These are phyloP conservation scores for Neurospora sp. DNA, from an alignment of 495 filamentous ascomycete genomes.

Conservation along the genomic window DNA sequence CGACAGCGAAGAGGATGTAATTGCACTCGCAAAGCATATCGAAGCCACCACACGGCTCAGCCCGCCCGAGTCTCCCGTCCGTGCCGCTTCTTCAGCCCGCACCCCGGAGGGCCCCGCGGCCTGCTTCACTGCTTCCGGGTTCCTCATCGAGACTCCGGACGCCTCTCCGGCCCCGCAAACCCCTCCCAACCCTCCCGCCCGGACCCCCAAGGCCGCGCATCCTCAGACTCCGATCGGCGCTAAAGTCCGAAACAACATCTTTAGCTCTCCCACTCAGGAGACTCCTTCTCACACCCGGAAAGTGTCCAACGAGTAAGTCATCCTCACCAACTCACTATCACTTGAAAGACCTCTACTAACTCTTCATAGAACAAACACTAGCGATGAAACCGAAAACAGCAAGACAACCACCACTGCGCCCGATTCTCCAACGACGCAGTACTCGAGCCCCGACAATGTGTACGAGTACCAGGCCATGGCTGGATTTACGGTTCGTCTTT, in stretches of 20 bases:
- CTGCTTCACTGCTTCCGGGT: neutral
- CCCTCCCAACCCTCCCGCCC: neutral
- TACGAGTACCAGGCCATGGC: neutral
- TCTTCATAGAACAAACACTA: neutral
- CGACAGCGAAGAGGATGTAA: rapidly evolving
- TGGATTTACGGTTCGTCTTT: rapidly evolving
- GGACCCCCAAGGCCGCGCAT: neutral
- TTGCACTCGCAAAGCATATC: rapidly evolving
- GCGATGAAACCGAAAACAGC: rapidly evolving
- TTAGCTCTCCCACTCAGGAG: no score
- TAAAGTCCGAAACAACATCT: no score
- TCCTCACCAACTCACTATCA: neutral
- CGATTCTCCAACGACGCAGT: rapidly evolving
- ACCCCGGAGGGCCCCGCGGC: neutral
- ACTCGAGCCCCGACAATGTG: neutral
- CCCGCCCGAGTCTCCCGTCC: neutral
- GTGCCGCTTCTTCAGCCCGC: neutral
- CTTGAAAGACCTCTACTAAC: neutral
- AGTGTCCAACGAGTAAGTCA: neutral
- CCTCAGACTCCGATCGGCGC: neutral
- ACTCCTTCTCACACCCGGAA: neutral
- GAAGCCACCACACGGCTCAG: neutral
- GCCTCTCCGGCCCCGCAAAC: neutral
- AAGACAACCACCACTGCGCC: neutral
- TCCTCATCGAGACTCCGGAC: neutral